Evolutionary conservation across 75 land plant species (phyloP).

Genomic region (Adiantum capillusveneris): DNA sequence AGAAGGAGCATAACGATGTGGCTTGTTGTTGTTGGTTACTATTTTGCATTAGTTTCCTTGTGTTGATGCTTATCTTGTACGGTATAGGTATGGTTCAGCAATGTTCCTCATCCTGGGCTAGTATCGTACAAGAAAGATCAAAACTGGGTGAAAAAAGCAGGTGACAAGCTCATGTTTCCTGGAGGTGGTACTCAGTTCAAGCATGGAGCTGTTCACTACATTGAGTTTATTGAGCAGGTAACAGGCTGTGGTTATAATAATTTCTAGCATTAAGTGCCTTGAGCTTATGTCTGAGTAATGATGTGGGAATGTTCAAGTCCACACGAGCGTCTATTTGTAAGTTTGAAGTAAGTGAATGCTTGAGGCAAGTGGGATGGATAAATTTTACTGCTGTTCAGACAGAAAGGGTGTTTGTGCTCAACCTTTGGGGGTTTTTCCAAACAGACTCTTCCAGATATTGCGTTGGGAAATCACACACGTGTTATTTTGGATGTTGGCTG

Average conservation of each 20-base stretch:
- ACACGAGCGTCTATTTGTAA: too few species aligned
- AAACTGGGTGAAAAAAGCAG: conserved; percentile 64
- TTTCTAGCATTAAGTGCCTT: too few species aligned
- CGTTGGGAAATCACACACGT: conserved; percentile 59
- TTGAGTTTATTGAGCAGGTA: conserved; percentile 55
- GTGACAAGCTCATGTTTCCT: conserved; percentile 56
- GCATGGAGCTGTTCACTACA: conserved; percentile 70
- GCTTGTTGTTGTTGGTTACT: not conserved
- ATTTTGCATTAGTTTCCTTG: not conserved
- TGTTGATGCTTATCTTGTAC: not conserved
- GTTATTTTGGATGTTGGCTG: conserved; percentile 79
- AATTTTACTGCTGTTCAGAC: too few species aligned
- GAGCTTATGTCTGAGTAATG: too few species aligned
- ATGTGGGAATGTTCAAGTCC: too few species aligned
- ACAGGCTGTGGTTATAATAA: too few species aligned
- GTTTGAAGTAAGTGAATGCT: too few species aligned
- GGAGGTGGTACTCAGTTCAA: conserved; percentile 85
- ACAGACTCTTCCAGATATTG: conserved; percentile 58
- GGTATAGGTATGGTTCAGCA: conserved; percentile 53
- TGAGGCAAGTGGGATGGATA: too few species aligned
- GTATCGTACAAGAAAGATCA: conserved; percentile 53
- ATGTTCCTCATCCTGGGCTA: conserved; percentile 71
- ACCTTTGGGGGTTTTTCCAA: too few species aligned
- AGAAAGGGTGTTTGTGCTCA: too few species aligned
- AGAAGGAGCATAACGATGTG: not conserved